Evolutionary conservation across 2,329 filamentous ascomycete species (phyloP).

Genomic region (Rhytidhysteron rufulum): DNA sequence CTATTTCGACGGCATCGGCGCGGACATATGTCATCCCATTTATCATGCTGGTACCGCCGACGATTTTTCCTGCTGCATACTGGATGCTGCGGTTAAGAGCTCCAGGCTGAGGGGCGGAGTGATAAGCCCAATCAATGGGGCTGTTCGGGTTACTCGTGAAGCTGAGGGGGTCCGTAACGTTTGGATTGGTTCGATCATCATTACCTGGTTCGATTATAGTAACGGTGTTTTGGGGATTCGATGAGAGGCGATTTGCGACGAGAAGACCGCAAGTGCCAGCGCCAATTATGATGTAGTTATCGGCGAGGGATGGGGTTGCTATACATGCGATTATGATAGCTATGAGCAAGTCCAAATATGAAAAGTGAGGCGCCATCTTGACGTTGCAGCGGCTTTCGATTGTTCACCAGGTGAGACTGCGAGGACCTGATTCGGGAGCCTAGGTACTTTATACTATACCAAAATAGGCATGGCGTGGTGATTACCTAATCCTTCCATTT

Average conservation of each 20-base stretch:
- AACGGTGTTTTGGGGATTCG: constrained; percentile 17
- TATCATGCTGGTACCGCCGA: constrained; percentile 36
- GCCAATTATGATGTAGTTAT: constrained; percentile 12
- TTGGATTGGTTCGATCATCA: constrained; percentile 24
- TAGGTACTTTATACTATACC: too few relatives aligned
- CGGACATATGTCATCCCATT: constrained; percentile 37
- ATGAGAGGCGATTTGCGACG: constrained; percentile 7
- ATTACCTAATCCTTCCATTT: too few relatives aligned
- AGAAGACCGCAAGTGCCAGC: constrained; percentile 8
- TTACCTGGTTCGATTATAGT: constrained; percentile 30
- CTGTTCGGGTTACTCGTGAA: constrained; percentile 21
- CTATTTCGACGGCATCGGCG: constrained; percentile 29
- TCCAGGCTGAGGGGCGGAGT: constrained; percentile 37
- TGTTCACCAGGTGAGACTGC: too few relatives aligned
- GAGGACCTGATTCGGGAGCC: too few relatives aligned
- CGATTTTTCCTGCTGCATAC: constrained; percentile 32
- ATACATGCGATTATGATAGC: too few relatives aligned
- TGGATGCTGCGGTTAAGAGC: constrained; percentile 21
- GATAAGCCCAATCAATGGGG: constrained; percentile 40
- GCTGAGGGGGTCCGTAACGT: constrained; percentile 23
- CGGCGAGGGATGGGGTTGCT: too few relatives aligned
- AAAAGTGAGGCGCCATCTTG: too few relatives aligned
- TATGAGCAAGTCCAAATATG: too few relatives aligned
- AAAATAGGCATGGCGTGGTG: too few relatives aligned
- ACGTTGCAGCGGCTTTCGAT: too few relatives aligned